Conservation (phyloP, 768 basidiomycete genomes). For the Mycena crocata region DNA sequence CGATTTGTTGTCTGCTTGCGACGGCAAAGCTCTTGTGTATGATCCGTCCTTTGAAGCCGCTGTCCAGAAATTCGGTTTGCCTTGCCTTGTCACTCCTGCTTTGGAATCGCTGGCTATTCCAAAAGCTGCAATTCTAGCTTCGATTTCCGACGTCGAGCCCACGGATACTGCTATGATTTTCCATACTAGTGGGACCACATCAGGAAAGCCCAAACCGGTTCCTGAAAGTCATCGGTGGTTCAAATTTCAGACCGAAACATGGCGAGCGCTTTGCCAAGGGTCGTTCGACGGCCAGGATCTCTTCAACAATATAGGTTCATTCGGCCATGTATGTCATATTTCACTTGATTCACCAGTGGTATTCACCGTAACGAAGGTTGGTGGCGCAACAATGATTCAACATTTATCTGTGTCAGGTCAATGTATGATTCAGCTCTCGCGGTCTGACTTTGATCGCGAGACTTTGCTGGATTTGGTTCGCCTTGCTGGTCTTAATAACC, state of each 20-base stretch:
- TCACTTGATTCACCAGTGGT: too few species aligned
- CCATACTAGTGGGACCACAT: constrained; percentile 43
- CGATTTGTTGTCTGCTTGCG: background rate
- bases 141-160: background rate
- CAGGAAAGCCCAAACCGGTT: constrained; percentile 41
- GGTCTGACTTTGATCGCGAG: background rate
- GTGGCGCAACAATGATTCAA: background rate
- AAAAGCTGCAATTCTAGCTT: background rate
- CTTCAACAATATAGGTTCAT: constrained; percentile 14
- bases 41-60: constrained; percentile 1
- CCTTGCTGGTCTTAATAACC: background rate
- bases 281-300: background rate
- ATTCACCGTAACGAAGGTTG: too few species aligned
- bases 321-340: background rate
- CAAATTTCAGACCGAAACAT: background rate
- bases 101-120: background rate
- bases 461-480: background rate
- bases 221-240: constrained; percentile 31
- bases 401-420: background rate
- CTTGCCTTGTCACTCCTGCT: background rate
- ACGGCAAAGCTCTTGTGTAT: background rate
- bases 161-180: constrained; percentile 41
- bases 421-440: background rate
- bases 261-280: background rate
- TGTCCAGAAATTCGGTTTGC: background rate